Evolutionary conservation across 1,139 yeast species (phyloP).

Genomic region (Scheffersomyces illinoinensis): DNA sequence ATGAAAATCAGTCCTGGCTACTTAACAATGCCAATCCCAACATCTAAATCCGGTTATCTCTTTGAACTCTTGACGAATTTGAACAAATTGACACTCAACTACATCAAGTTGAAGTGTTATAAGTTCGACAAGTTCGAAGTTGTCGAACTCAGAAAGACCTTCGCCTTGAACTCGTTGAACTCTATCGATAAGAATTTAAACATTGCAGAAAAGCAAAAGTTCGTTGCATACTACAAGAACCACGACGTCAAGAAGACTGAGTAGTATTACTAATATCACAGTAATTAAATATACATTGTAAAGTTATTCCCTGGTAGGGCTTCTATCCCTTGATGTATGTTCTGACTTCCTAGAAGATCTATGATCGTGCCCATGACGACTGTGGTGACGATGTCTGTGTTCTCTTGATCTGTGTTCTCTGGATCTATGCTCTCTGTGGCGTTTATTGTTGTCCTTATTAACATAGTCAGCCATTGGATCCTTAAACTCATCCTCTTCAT

Average conservation of each 20-base stretch:
- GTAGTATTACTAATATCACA: background rate
- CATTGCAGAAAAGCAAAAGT: slow-evolving; percentile 29
- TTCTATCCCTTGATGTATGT: slow-evolving; percentile 1
- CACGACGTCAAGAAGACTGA: slow-evolving; percentile 13
- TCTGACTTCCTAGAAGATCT: background rate
- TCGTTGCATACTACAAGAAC: slow-evolving; percentile 31
- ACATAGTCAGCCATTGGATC: slow-evolving; percentile 15
- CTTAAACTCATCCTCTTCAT: slow-evolving; percentile 13
- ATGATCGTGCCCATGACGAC: background rate
- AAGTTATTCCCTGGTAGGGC: slow-evolving; percentile 1
- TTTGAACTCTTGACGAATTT: slow-evolving; percentile 26
- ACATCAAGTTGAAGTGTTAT: slow-evolving; percentile 27
- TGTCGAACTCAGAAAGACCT: slow-evolving; percentile 20
- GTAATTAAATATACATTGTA: background rate
- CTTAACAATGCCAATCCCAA: slow-evolving; percentile 37
- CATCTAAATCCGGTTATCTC: slow-evolving; percentile 22
- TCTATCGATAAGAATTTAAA: slow-evolving; percentile 27
- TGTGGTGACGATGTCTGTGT: background rate
- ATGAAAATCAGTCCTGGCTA: slow-evolving; percentile 40
- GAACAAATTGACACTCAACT: slow-evolving; percentile 14
- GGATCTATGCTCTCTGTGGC: slow-evolving; percentile 4
- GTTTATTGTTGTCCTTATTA: slow-evolving; percentile 1
- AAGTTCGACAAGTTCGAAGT: slow-evolving; percentile 19
- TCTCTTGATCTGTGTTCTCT: slow-evolving; percentile 6
- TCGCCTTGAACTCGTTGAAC: slow-evolving; percentile 31